A percentile compares a stretch with the other conserved stretches of the same genome.
phyloP scores from a whole-genome alignment of 495 filamentous ascomycete genomes.

The Aspergillus cristatus region DNA sequence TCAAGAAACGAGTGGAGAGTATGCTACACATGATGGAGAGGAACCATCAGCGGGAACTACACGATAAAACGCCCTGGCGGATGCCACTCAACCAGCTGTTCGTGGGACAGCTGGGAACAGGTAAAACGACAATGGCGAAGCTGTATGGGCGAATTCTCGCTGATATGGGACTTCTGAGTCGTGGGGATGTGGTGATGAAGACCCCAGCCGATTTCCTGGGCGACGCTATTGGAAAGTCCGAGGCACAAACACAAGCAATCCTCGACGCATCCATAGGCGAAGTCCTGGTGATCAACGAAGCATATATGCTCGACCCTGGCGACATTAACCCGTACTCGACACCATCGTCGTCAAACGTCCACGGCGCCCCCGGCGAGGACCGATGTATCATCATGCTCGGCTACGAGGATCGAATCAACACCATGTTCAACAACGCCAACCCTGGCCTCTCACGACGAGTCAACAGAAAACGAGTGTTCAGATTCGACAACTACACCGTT shows the following conservation, averaged over 20 bases:
- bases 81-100: conserved; percentile 60
- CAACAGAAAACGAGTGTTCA: conserved; percentile 52
- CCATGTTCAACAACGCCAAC: conserved; percentile 76
- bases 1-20: conserved; percentile 1
- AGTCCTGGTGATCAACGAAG: conserved; percentile 63
- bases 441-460: conserved; percentile 66
- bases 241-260: conserved; percentile 56
- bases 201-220: conserved; percentile 63
- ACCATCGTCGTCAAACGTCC: conserved; percentile 30
- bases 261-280: conserved; percentile 51
- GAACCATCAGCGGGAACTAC: conserved; percentile 1
- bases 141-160: conserved; percentile 59
- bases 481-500: conserved; percentile 61
- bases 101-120: conserved; percentile 61
- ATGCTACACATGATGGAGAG: not conserved
- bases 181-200: conserved; percentile 54
- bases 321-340: conserved; percentile 21
- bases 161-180: conserved; percentile 49
- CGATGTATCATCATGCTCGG: conserved; percentile 69
- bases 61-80: not conserved
- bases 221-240: conserved; percentile 46
- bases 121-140: conserved; percentile 70
- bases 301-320: conserved; percentile 40
- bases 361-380: conserved; percentile 67
- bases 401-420: conserved; percentile 66